Conservation (phyloP, 2,329 filamentous ascomycete species). For the Alternaria sp. region DNA sequence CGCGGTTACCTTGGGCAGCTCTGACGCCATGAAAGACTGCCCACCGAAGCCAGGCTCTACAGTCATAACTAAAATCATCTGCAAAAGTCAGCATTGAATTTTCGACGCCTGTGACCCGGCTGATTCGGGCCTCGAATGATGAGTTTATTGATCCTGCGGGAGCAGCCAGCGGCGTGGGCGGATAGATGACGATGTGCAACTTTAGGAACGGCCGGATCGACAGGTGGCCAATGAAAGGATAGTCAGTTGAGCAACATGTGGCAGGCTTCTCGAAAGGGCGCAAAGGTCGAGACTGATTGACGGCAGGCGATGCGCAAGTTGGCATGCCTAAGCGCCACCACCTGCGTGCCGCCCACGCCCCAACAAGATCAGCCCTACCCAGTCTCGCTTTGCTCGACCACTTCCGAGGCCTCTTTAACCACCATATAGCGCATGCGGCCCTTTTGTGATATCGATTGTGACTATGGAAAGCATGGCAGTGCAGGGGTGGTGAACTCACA, state of each 20-base stretch:
- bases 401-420: conserved; percentile 24
- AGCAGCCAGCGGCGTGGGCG: conserved; percentile 21
- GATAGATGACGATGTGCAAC: conserved; percentile 21
- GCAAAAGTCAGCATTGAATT: conserved; percentile 21
- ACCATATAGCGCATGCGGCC: conserved; percentile 23
- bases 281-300: conserved; percentile 28
- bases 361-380: conserved; percentile 32
- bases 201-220: conserved; percentile 7
- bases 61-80: conserved; percentile 99
- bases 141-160: conserved; percentile 25
- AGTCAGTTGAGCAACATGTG: conserved; percentile 18
- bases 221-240: conserved; percentile 21
- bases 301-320: conserved; percentile 21
- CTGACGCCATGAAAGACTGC: conserved; percentile 97
- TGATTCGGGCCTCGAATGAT: conserved; percentile 11
- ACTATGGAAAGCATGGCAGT: conserved; percentile 11
- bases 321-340: conserved; percentile 47
- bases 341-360: conserved; percentile 41
- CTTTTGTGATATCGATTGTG: conserved; percentile 29
- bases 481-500: conserved; percentile 64
- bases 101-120: conserved; percentile 3
- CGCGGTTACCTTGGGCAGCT: conserved; percentile 90
- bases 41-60: conserved; percentile 97
- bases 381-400: conserved; percentile 22
- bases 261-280: conserved; percentile 30